Evolutionary conservation across 371 early-diverging fungal species (phyloP), one percentile per base, ranked within the genome.

Genomic region (Vittaforma corneae): DNA sequence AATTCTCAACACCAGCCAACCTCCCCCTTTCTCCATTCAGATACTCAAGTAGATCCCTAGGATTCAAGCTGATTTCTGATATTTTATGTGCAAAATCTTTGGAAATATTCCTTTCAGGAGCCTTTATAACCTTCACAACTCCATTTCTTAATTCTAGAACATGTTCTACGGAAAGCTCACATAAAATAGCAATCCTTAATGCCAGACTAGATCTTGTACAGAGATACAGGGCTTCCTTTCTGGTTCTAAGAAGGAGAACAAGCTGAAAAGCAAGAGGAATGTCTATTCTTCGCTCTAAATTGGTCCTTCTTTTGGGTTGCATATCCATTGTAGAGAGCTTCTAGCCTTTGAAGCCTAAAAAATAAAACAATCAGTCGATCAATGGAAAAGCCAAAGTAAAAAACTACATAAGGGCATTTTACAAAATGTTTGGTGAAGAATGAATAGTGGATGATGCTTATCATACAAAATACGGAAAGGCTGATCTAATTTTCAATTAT

Each of bases 11-110:
- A 24, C 62, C 28, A 22, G 38, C 35, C 55, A 37, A 61, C 24
- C 30, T 40, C 22, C 40, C 51, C 26, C 37, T 66, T 48, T 71
- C 71, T 48, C 71, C 71, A 40, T 71, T 71, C 16, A 71, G 47
- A 11, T 22, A 32, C 16, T 62, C 24, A 30, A 71, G 28, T 9
- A 62, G 47, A 18, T 67, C 44, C 16, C 32, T 30, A 1, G 57
- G 52, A 2, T 37, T 44, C 2, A 30, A 30, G 22, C 56, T 44
- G 18, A 16, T 34, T 32, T 52, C 29, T n/a, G 35, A 30, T n/a
- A 71, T 61, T 18, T 53, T 60, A 24, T 24, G 24, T 30, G 54
- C 28, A 1, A 67, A 32, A 20, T 62, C 67, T 24, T 61, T 34
- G 16, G 37, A 44, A 48, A 71, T 42, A 2, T 30, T 14, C 32